A percentile compares a stretch with the other conserved stretches of the same genome.
Evolutionary conservation across 768 basidiomycete genomes (phyloP).

Genomic region (Boletus vermiculosoides): DNA sequence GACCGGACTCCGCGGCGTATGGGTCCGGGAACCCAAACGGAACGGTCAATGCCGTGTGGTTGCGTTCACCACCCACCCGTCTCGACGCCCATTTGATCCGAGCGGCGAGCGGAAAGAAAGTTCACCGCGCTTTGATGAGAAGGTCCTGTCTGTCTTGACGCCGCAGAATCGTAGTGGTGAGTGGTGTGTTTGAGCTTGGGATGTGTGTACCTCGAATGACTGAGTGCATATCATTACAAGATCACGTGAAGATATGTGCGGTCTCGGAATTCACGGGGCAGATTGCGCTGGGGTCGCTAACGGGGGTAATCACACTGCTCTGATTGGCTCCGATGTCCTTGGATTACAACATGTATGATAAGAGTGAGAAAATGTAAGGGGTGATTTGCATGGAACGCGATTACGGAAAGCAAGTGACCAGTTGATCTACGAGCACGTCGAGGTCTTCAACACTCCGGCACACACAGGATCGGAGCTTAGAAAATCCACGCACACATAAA

Average conservation of each 20-base stretch:
- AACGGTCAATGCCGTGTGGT: not conserved
- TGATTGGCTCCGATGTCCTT: not conserved
- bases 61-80: not conserved
- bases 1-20: not conserved
- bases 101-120: not conserved
- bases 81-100: not conserved
- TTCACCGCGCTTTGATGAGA: not conserved
- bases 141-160: not conserved
- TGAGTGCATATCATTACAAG: not conserved
- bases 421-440: too few relatives aligned
- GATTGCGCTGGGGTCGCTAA: constrained; percentile 42
- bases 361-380: not conserved
- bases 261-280: constrained; percentile 44
- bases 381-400: too few relatives aligned
- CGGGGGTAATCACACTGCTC: constrained; percentile 26
- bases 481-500: too few relatives aligned
- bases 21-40: not conserved
- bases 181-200: not conserved
- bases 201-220: not conserved
- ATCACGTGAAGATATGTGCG: constrained; percentile 35
- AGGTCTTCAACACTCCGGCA: too few relatives aligned
- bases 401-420: too few relatives aligned
- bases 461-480: too few relatives aligned
- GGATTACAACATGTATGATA: not conserved
- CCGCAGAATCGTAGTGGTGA: not conserved